Conservation (phyloP, 306 rosid species). For the Delonix regia region DNA sequence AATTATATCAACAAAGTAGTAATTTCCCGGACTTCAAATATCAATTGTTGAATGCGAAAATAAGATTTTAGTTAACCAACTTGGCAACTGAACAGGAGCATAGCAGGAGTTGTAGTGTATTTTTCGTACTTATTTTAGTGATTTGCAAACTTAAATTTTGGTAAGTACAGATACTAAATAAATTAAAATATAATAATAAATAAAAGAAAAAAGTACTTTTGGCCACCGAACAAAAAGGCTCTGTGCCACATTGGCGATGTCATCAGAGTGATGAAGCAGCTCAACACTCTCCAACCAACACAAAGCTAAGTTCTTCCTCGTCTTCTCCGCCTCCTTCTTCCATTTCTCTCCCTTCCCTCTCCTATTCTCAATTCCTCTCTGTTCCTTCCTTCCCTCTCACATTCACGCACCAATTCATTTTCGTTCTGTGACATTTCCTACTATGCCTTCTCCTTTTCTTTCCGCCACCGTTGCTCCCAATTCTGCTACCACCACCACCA, state of each 20-base stretch:
- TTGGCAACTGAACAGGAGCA: not conserved
- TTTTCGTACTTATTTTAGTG: no score
- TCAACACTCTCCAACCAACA: conserved; percentile 5
- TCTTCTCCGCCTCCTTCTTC: conserved; percentile 59
- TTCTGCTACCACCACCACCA: not conserved
- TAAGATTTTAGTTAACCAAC: no score
- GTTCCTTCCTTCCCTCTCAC: not conserved
- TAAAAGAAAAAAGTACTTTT: no score
- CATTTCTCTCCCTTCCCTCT: not conserved
- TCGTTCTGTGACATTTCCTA: not conserved
- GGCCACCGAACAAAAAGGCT: no score
- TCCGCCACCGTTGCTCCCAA: not conserved
- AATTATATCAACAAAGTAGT: no score
- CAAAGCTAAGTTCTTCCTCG: conserved; percentile 44
- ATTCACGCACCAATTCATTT: not conserved
- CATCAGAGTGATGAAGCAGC: conserved; percentile 46
- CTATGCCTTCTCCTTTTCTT: conserved; percentile 50
- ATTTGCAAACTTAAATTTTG: no score
- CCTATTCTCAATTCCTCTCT: not conserved
- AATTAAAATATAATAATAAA: no score
- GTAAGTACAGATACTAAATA: no score
- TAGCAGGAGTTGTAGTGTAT: no score
- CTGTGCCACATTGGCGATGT: conserved; percentile 45
- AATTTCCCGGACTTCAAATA: no score
- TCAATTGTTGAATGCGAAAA: no score